Evolutionary conservation across 441 rosid genomes (phyloP), one percentile per base, ranked within the genome.

Genomic region (Arabidopsis hybrid): DNA sequence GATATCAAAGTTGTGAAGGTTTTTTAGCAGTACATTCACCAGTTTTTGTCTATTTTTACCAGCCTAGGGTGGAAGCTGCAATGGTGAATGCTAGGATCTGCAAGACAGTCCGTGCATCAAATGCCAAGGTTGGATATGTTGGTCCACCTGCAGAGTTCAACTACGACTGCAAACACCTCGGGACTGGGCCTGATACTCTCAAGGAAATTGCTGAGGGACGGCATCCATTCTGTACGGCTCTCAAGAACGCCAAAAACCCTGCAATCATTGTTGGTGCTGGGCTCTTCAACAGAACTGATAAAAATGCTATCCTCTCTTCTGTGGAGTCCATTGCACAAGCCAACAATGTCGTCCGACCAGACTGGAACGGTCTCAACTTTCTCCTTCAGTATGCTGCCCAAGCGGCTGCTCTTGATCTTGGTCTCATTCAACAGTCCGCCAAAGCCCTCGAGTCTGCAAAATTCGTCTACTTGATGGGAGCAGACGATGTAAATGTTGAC

Each of bases 21-120:
- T 51, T 13, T 14, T 35, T 8, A n/a, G 35, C 6, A 0, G 70
- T 43, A 43, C 46, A 35, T 75, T 75, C 75, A 74, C 66, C n/a
- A 73, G 29, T 73, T 74, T 79, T 32, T 49, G 3, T 72, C 18
- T 47, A 36, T 12, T 17, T 69, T 81, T 79, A 62, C 65, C 90
- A 94, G 97, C 97, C 94, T 11, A 91, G 97, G 68, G 88, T 87
- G 16, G 99, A 95, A 87, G 99, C 97, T 82, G 97, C 97, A 49
- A 87, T 92, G 94, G 91, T 95, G 65, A 95, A 89, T 79, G 97
- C 97, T 14, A 91, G 97, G 85, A 95, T 92, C 73, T 82, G 80
- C 64, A 92, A 92, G 93, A 85, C 97, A 2, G 92, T 95, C 57
- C 84, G 91, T 66, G 97, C 89, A 42, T 79, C 78, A 12, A 85